Conservation (phyloP, 208 protist species). For the Crithidia bombi region DNA sequence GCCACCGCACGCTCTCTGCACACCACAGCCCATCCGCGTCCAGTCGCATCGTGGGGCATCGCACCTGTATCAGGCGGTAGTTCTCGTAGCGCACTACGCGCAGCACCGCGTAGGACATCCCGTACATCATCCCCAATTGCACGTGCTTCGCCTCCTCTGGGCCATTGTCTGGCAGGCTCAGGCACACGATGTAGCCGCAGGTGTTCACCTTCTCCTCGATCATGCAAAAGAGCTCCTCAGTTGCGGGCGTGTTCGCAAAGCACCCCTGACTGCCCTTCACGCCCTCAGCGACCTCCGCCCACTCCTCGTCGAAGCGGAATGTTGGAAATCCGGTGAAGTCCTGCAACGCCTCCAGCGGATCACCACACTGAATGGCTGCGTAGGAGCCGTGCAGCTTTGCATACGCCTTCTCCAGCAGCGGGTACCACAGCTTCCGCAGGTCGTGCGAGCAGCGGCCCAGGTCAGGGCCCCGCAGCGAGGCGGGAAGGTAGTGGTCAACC, state of each 20-base stretch:
- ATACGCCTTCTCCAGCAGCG: constrained; percentile 88
- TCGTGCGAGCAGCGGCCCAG: constrained; percentile 47
- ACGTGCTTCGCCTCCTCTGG: constrained; percentile 4
- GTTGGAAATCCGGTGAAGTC: constrained; percentile 65
- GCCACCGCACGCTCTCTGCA: constrained; percentile 39
- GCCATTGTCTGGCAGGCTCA: constrained; percentile 50
- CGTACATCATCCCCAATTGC: constrained; percentile 37
- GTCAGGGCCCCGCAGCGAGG: constrained; percentile 33
- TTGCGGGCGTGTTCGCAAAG: constrained; percentile 13
- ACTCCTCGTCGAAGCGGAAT: constrained; percentile 56
- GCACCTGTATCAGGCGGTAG: constrained; percentile 42
- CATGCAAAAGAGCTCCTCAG: constrained; percentile 30
- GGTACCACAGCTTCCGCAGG: constrained; percentile 71
- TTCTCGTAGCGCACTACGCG: constrained; percentile 32
- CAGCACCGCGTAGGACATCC: constrained; percentile 56
- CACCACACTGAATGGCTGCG: constrained; percentile 61
- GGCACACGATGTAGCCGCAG: constrained; percentile 39
- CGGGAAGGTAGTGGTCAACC: constrained; percentile 67
- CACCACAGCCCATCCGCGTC: constrained; percentile 42
- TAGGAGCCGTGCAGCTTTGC: constrained; percentile 83
- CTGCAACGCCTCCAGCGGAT: constrained; percentile 59
- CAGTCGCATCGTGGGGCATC: constrained; percentile 30
- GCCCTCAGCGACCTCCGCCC: constrained; percentile 21
- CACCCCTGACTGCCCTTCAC: not conserved
- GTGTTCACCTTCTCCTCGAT: constrained; percentile 20